These are phyloP conservation scores for slime mould (Dictyostelium discoideum) DNA, from an alignment of 78 protist genomes.

Conservation along the genomic window dicty_2.7 NC_007090.3:1924001-1924500, in stretches of 20 bases:
- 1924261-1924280: constrained; percentile 32
- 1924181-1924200: constrained; percentile 61
- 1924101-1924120: neutral
- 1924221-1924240: constrained; percentile 50
- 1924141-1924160: neutral
- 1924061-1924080: constrained; percentile 3
- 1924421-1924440: neutral
- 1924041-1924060: constrained; percentile 47
- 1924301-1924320: too few species aligned
- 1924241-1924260: constrained; percentile 9
- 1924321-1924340: too few species aligned
- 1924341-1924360: neutral
- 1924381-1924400: neutral
- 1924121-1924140: constrained; percentile 38
- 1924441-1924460: constrained; percentile 37
- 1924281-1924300: too few species aligned
- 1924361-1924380: neutral
- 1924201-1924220: constrained; percentile 45
- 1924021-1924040: constrained; percentile 43
- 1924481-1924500: neutral
- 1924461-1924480: constrained; percentile 37
- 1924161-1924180: constrained; percentile 60
- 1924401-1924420: too few species aligned
- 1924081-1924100: constrained; percentile 45
- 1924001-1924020: constrained; percentile 14